These are phyloP conservation scores for Chaetomium globosum DNA, from an alignment of 2,329 filamentous ascomycete species.

Conservation along the genomic window DNA sequence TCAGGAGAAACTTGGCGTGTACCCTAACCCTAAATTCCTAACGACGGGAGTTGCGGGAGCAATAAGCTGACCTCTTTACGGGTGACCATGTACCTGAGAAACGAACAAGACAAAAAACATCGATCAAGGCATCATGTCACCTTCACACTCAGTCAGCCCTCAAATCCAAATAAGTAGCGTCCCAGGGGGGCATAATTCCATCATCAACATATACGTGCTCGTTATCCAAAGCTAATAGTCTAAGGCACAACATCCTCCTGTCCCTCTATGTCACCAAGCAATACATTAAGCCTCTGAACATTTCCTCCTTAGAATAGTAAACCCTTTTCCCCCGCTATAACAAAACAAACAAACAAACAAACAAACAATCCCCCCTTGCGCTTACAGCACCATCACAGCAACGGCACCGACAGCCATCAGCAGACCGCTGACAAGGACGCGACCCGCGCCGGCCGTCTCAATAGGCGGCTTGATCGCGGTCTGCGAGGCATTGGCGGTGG, in stretches of 20 bases:
- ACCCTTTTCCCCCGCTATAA: no score
- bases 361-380: background rate
- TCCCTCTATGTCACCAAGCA: background rate
- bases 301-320: slow-evolving; percentile 1
- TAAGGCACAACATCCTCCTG: background rate
- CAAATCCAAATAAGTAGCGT: slow-evolving; percentile 9
- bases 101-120: background rate
- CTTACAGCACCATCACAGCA: slow-evolving; percentile 16
- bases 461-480: slow-evolving; percentile 14
- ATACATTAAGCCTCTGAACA: background rate
- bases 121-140: background rate
- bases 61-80: no score
- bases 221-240: background rate
- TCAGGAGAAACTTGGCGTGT: background rate
- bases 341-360: background rate
- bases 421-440: slow-evolving; percentile 13
- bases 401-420: slow-evolving; percentile 18
- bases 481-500: background rate
- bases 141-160: background rate
- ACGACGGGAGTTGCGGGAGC: no score
- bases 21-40: slow-evolving; percentile 10
- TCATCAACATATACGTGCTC: background rate
- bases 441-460: slow-evolving; percentile 22
- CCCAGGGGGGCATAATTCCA: slow-evolving; percentile 2
- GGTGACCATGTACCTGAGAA: background rate